A percentile compares a stretch with the other conserved stretches of the same genome.
phyloP scores from a whole-genome alignment of 2,329 filamentous ascomycete species.

The Venturia effusa region DNA sequence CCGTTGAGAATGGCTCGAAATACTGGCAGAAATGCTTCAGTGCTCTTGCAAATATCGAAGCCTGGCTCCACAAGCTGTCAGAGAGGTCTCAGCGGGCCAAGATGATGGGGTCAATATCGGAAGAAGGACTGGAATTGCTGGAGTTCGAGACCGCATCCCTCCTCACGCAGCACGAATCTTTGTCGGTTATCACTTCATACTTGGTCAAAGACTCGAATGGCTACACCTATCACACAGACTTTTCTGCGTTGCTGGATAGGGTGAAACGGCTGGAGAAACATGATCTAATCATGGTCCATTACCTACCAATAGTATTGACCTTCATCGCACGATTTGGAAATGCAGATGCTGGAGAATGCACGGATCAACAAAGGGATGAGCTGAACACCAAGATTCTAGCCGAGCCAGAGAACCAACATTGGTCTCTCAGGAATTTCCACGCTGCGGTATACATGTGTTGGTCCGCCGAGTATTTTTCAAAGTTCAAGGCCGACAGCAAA shows the following conservation, averaged over 20 bases:
- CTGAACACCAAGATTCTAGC: conserved; percentile 60
- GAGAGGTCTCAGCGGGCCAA: conserved; percentile 68
- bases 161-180: conserved; percentile 77
- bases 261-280: conserved; percentile 66
- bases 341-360: conserved; percentile 53
- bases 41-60: conserved; percentile 65
- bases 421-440: conserved; percentile 65
- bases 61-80: conserved; percentile 62
- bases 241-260: conserved; percentile 56
- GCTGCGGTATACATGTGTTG: conserved; percentile 74
- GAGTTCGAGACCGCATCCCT: conserved; percentile 73
- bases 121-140: conserved; percentile 64
- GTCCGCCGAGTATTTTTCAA: conserved; percentile 86
- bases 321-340: conserved; percentile 73
- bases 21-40: conserved; percentile 66
- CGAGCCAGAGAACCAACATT: conserved; percentile 46
- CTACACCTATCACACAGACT: conserved; percentile 60
- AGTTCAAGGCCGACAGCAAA: conserved; percentile 49
- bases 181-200: conserved; percentile 69
- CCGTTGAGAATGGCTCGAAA: conserved; percentile 43
- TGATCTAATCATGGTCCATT: conserved; percentile 64
- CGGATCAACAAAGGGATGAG: conserved; percentile 56
- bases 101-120: conserved; percentile 54
- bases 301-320: conserved; percentile 67
- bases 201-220: conserved; percentile 66